Conservation (phyloP, 2,329 filamentous ascomycete genomes). For the Ceratocystis papillata region DNA sequence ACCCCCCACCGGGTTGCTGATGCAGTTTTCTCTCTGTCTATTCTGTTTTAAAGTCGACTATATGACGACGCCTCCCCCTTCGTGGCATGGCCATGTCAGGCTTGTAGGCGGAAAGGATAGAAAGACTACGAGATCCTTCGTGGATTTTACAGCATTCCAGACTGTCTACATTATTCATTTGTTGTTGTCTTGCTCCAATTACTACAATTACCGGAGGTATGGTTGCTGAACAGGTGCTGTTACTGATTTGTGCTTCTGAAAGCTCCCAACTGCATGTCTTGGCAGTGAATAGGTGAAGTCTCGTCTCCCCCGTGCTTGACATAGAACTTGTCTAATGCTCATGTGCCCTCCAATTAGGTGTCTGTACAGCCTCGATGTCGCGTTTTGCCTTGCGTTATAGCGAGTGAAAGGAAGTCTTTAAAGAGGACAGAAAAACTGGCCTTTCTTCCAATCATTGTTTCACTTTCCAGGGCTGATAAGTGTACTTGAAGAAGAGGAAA, state of each 20-base stretch:
- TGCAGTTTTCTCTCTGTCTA: neutral
- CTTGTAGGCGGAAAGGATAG: too few species aligned
- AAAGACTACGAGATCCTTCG: neutral
- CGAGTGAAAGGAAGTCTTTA: neutral
- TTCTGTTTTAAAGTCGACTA: neutral
- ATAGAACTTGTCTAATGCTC: neutral
- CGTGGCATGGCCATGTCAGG: neutral
- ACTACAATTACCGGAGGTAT: neutral
- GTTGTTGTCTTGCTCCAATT: neutral
- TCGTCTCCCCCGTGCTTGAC: neutral
- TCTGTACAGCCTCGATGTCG: too few species aligned
- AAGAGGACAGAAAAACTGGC: neutral
- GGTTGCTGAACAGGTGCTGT: neutral
- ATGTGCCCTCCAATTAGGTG: too few species aligned
- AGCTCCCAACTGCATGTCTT: neutral
- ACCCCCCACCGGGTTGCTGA: neutral
- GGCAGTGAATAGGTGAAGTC: neutral
- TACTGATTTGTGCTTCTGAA: neutral
- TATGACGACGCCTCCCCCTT: constrained; percentile 3
- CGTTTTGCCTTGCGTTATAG: neutral
- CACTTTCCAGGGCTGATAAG: neutral
- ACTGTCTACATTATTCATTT: neutral
- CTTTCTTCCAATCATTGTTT: neutral
- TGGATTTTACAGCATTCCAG: neutral
- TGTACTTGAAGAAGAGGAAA: neutral